These are phyloP conservation scores for Trametopsis cervina DNA, from an alignment of 768 basidiomycete genomes.

Conservation along the genomic window DNA sequence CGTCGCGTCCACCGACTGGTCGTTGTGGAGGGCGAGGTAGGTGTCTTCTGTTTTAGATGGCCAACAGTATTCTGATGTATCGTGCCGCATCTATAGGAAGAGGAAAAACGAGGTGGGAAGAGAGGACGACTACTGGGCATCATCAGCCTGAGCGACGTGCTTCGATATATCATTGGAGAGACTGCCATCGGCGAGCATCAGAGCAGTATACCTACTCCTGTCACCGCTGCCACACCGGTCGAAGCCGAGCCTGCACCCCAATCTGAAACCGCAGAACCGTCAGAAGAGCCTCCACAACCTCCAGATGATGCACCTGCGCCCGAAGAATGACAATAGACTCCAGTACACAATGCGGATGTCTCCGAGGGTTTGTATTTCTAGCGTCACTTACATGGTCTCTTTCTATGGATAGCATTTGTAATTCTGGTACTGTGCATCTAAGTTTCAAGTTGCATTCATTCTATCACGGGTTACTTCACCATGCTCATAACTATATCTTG, in stretches of 20 bases:
- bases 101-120: conserved; percentile 72
- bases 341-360: neutral
- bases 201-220: neutral
- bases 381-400: neutral
- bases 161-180: conserved; percentile 70
- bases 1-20: conserved; percentile 91
- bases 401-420: neutral
- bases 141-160: conserved; percentile 83
- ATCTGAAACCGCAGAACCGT: neutral
- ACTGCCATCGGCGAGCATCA: conserved; percentile 34
- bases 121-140: conserved; percentile 81
- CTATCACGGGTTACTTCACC: no score
- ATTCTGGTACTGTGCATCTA: neutral
- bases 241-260: neutral
- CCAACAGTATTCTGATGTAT: neutral
- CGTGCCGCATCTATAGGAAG: conserved; percentile 47
- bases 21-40: conserved; percentile 87
- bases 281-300: neutral
- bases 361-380: neutral
- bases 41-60: conserved; percentile 17
- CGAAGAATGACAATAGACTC: neutral
- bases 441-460: no score
- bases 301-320: neutral
- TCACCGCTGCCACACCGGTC: neutral
- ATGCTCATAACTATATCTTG: no score